phyloP scores from a whole-genome alignment of 176 grass and related monocot species.

The Oryza meyeriana region DNA sequence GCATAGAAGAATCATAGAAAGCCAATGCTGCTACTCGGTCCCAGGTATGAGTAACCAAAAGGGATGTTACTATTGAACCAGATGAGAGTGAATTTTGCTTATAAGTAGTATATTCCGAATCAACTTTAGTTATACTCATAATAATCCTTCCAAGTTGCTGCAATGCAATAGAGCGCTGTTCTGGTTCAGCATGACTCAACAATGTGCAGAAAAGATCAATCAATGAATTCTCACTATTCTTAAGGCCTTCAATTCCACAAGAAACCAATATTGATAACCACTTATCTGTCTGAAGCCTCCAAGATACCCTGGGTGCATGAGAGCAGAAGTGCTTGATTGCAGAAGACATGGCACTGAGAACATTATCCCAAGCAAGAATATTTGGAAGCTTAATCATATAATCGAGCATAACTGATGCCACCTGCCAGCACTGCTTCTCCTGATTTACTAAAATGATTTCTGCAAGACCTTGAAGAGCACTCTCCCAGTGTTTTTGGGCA shows the following conservation, averaged over 20 bases:
- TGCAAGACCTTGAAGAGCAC: conserved; percentile 60
- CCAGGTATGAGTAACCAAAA: conserved; percentile 81
- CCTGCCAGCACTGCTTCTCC: conserved; percentile 80
- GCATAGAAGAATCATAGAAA: conserved; percentile 72
- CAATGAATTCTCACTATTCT: conserved; percentile 46
- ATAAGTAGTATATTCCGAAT: conserved; percentile 23
- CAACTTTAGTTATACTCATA: conserved; percentile 41
- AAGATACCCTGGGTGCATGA: conserved; percentile 89
- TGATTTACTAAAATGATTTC: conserved; percentile 61
- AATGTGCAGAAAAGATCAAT: conserved; percentile 70
- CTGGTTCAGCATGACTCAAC: conserved; percentile 94
- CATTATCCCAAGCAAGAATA: conserved; percentile 46
- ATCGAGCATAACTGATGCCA: conserved; percentile 73
- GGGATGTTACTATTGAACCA: conserved; percentile 39
- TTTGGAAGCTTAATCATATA: conserved; percentile 63
- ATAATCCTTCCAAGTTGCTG: conserved; percentile 77
- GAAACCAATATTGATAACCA: conserved; percentile 67
- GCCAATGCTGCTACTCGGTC: conserved; percentile 59
- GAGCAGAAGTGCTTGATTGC: conserved; percentile 58
- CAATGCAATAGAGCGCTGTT: conserved; percentile 76
- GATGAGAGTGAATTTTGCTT: conserved; percentile 39
- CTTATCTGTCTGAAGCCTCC: conserved; percentile 86
- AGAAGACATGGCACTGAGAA: conserved; percentile 49
- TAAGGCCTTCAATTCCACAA: conserved; percentile 40
- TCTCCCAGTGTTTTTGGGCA: conserved; percentile 57